Evolutionary conservation across 495 filamentous ascomycete genomes (phyloP).

Genomic region (Tuber brumale): DNA sequence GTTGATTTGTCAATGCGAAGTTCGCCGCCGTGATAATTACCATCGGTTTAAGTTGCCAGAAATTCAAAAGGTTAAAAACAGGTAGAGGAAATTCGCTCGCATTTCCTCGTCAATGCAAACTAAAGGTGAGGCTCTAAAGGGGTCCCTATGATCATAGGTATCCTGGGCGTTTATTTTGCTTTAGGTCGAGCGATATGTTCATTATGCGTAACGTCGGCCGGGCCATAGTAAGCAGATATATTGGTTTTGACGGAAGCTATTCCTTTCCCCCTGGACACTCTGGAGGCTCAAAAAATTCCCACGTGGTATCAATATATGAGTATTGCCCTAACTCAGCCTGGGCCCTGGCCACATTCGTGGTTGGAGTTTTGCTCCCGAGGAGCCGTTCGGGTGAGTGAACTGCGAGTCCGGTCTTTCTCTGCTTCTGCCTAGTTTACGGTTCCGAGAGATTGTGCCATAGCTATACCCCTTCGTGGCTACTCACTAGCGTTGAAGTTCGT

Average conservation of each 20-base stretch:
- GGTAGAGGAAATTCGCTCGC: neutral
- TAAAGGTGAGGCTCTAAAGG: neutral
- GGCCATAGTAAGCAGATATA: neutral
- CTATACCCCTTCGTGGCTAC: neutral
- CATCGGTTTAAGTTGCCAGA: neutral
- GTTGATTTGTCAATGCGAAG: neutral
- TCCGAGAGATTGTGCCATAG: neutral
- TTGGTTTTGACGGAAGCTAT: neutral
- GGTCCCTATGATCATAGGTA: neutral
- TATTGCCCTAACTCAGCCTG: neutral
- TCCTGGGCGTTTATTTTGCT: neutral
- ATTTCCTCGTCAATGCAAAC: neutral
- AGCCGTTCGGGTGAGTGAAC: neutral
- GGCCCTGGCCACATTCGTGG: neutral
- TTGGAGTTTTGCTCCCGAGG: neutral
- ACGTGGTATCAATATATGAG: neutral
- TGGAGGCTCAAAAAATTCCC: neutral
- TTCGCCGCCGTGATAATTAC: neutral
- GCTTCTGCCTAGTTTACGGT: slow-evolving; percentile 2
- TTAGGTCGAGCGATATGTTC: neutral
- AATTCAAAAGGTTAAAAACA: neutral
- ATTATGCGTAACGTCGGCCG: neutral
- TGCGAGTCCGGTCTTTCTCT: neutral
- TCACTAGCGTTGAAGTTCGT: neutral
- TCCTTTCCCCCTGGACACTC: neutral